Evolutionary conservation across 2,329 filamentous ascomycete genomes (phyloP).

Genomic region (Fusarium devonianum): DNA sequence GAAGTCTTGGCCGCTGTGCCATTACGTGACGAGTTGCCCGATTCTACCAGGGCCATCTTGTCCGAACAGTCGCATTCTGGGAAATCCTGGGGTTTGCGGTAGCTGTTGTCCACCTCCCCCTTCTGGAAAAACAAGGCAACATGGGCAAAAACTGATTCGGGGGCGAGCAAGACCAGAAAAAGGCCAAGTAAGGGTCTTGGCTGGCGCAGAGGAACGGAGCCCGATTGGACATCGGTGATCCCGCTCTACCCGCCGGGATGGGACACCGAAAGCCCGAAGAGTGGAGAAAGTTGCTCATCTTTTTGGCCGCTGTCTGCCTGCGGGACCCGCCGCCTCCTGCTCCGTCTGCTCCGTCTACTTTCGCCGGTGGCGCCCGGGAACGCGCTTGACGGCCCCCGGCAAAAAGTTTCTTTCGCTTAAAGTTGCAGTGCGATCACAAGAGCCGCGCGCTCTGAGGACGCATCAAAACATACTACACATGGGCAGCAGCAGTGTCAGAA

Average conservation of each 20-base stretch:
- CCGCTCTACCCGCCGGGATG: slow-evolving; percentile 27
- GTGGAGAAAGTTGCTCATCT: slow-evolving; percentile 4
- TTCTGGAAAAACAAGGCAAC: too few species aligned
- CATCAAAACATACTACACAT: too few species aligned
- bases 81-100: neutral
- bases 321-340: neutral
- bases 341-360: neutral
- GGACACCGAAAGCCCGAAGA: neutral
- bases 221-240: slow-evolving; percentile 28
- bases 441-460: too few species aligned
- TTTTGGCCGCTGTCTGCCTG: too few species aligned
- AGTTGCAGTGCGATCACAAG: too few species aligned
- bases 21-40: slow-evolving; percentile 30
- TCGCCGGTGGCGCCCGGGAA: too few species aligned
- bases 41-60: neutral
- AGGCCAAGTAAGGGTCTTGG: too few species aligned
- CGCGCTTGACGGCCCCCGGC: too few species aligned
- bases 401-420: too few species aligned
- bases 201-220: neutral
- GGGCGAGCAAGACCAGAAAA: slow-evolving; percentile 3
- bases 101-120: too few species aligned
- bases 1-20: neutral
- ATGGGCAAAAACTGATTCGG: slow-evolving; percentile 1
- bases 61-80: neutral
- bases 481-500: too few species aligned